phyloP scores from a whole-genome alignment of 345 rosid species.

The Citrus mangshanensis region DNA sequence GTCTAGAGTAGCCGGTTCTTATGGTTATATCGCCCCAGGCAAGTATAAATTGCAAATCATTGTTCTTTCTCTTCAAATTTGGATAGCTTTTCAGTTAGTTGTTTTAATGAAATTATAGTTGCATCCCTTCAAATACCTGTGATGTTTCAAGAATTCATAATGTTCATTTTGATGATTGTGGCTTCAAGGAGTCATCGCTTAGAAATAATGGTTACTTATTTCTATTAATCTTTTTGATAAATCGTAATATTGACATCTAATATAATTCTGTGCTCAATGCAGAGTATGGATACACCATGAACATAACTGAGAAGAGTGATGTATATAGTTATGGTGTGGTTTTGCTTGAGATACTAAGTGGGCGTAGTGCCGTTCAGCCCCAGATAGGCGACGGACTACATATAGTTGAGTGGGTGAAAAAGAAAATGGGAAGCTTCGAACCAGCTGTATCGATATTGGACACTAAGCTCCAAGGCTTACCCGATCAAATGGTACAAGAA shows the following conservation, averaged over 20 bases:
- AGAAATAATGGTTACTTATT: not conserved
- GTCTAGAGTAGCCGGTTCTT: slow-evolving; percentile 91
- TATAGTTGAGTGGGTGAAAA: slow-evolving; percentile 96
- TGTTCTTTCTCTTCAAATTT: not conserved
- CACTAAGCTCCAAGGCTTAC: slow-evolving; percentile 70
- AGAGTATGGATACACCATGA: slow-evolving; percentile 96
- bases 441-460: slow-evolving; percentile 75
- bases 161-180: not conserved
- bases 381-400: slow-evolving; percentile 75
- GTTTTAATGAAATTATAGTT: not conserved
- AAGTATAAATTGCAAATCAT: slow-evolving; percentile 16
- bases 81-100: not conserved
- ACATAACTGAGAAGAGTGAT: slow-evolving; percentile 94
- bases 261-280: slow-evolving; percentile 26
- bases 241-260: not conserved
- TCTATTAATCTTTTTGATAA: not conserved
- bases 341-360: slow-evolving; percentile 80
- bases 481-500: slow-evolving; percentile 90
- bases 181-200: not conserved
- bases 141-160: not conserved
- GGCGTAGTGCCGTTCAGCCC: slow-evolving; percentile 74
- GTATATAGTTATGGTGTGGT: slow-evolving; percentile 93
- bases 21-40: slow-evolving; percentile 97
- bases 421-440: slow-evolving; percentile 96
- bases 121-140: not conserved